Conservation (phyloP, 148 eudicot genomes). For the Rhododendron molle region DNA sequence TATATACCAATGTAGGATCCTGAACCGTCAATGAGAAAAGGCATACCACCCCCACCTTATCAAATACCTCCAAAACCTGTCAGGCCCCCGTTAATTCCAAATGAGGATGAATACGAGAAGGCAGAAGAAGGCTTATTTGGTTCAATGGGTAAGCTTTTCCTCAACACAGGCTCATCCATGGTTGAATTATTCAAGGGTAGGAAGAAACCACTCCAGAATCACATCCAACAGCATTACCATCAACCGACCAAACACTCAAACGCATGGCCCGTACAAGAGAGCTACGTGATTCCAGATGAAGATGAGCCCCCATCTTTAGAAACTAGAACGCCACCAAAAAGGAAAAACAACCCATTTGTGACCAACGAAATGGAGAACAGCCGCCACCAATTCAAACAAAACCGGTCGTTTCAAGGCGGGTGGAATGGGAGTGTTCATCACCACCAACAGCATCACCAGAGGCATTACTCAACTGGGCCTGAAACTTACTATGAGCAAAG, state of each 20-base stretch:
- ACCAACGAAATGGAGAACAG: constrained; percentile 33
- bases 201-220: constrained; percentile 35
- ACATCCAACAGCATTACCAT: constrained; percentile 33
- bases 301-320: constrained; percentile 54
- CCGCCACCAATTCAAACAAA: constrained; percentile 38
- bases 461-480: constrained; percentile 38
- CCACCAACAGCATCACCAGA: constrained; percentile 52
- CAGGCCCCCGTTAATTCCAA: constrained; percentile 55
- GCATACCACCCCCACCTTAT: constrained; percentile 42
- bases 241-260: constrained; percentile 29
- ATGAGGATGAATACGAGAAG: constrained; percentile 61
- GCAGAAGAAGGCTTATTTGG: constrained; percentile 58
- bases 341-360: constrained; percentile 26
- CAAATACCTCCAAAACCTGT: constrained; percentile 45
- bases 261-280: constrained; percentile 68
- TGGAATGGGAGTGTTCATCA: constrained; percentile 33
- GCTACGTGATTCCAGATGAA: constrained; percentile 48
- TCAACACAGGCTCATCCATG: constrained; percentile 50
- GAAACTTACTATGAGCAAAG: constrained; percentile 46
- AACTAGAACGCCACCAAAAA: constrained; percentile 32
- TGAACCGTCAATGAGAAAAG: constrained; percentile 26
- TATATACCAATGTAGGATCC: constrained; percentile 26
- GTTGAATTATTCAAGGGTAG: constrained; percentile 48
- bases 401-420: constrained; percentile 30
- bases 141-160: constrained; percentile 57